Percentiles rank a stretch among this genome's conserved stretches.
Conservation (phyloP, 345 rosid genomes). For the Sisymbrium irio region DNA sequence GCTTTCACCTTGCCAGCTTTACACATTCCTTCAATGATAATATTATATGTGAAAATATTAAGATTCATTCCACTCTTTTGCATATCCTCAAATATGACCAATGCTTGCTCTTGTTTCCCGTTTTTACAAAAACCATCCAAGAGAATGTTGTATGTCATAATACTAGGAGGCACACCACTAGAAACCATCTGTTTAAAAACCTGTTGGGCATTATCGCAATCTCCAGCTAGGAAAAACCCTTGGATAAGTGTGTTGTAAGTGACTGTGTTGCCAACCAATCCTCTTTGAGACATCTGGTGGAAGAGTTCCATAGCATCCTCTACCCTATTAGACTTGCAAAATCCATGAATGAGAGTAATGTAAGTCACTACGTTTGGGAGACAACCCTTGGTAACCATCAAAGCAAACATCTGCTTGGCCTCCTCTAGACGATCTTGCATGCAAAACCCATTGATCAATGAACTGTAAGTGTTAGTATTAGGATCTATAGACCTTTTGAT, state of each 20-base stretch:
- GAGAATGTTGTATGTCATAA: no score
- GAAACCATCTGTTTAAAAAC: constrained; percentile 25
- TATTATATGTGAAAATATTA: neutral
- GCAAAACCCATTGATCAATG: neutral
- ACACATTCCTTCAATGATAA: neutral
- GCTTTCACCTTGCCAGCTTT: neutral
- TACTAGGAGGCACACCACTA: neutral
- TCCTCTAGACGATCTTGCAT: neutral
- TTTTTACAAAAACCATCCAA: neutral
- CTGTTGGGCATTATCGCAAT: constrained; percentile 14
- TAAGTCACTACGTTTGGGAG: constrained; percentile 12
- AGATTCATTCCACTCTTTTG: neutral
- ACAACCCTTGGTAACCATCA: constrained; percentile 4
- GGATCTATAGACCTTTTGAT: neutral
- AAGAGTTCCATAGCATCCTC: constrained; percentile 27
- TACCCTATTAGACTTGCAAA: constrained; percentile 17
- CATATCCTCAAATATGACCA: neutral
- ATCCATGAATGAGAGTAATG: constrained; percentile 25
- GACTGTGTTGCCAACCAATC: neutral
- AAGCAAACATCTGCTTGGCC: neutral
- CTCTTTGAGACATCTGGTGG: constrained; percentile 21
- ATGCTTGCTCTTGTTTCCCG: neutral
- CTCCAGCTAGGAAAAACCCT: constrained; percentile 19
- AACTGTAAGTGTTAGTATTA: neutral
- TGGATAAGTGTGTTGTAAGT: constrained; percentile 1